Evolutionary conservation across 2,329 filamentous ascomycete species (phyloP), one percentile per base, ranked within the genome.

Genomic region (Botryosphaeria agaves): DNA sequence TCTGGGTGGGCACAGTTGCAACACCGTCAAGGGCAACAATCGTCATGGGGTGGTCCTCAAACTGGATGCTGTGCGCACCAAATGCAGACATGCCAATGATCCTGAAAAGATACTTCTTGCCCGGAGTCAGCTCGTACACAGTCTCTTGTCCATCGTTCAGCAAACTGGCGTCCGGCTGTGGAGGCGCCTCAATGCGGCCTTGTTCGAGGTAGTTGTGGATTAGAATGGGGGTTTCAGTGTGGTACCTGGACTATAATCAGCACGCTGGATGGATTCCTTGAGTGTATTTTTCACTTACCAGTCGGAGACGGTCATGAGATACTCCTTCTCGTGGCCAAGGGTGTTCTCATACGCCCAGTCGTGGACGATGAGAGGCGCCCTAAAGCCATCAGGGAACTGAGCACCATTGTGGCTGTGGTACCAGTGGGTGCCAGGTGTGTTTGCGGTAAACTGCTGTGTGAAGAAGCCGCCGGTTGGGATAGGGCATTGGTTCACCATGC

Each of bases 351-450:
- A 56, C 0, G 66, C 46, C 1, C 63, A 64, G 42, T 81, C 75
- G 29, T 77, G 67, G 14, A 80, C 57, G 32, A 80, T 65, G 18
- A 80, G 51, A 1, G 74, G 63, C 0, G 64, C 73, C 14, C 75
- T 62, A 5, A 79, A 57, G 7, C 76, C 76, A 46, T 82, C 76
- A 2, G 76, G 74, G 37, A 80, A 81, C 46, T 79, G 75, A 15
- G 65, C 72, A 36, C 62, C 60, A 14, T 64, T 62, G 45, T 82
- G 76, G 4, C 72, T 76, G 47, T 82, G 76, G 40, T 84, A 85
- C 79, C 78, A 84, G 50, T 81, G 84, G 1, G 76, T 80, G 17
- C 78, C 79, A 0, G 73, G 64, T 55, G 81, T 76, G 29, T 70
- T 47, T 9, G 61, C 69, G 2, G 64, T 75, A 45, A 81, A 80